These are phyloP conservation scores for Aleurites moluccanus DNA, from an alignment of 441 rosid species.

Conservation along the genomic window DNA sequence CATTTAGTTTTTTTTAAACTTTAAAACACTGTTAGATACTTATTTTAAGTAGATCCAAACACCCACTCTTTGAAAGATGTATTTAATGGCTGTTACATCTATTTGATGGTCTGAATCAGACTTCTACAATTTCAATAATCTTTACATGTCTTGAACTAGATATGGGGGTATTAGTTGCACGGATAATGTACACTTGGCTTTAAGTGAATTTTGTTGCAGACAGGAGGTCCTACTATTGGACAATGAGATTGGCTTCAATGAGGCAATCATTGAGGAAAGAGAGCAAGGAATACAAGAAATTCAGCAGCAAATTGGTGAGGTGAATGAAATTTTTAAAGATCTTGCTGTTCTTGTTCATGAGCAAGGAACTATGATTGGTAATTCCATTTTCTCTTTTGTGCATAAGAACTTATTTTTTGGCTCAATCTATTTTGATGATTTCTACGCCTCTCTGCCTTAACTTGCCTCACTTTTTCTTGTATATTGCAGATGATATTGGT, in stretches of 20 bases:
- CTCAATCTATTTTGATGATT: neutral
- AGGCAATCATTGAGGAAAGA: slow-evolving; percentile 89
- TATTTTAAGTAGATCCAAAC: too few relatives aligned
- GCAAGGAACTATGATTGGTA: slow-evolving; percentile 88
- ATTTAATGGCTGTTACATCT: neutral
- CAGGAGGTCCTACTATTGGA: slow-evolving; percentile 82
- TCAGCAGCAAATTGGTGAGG: slow-evolving; percentile 90
- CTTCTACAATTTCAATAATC: neutral
- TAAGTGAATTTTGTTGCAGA: slow-evolving; percentile 43
- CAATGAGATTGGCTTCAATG: slow-evolving; percentile 87
- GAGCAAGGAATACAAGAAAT: slow-evolving; percentile 91
- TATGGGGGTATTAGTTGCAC: neutral
- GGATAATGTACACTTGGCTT: slow-evolving; percentile 1
- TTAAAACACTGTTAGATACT: too few relatives aligned
- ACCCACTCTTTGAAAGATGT: neutral
- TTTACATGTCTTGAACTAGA: neutral
- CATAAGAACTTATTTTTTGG: neutral
- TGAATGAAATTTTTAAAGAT: slow-evolving; percentile 88
- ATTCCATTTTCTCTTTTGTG: slow-evolving; percentile 13
- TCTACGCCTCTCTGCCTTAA: neutral
- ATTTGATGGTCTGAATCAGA: neutral
- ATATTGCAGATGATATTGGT: slow-evolving; percentile 65
- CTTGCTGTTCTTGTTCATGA: slow-evolving; percentile 89
- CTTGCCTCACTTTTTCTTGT: neutral
- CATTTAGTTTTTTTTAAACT: too few relatives aligned